phyloP scores from a whole-genome alignment of 768 basidiomycete species.

The Hypholoma fasciculare region DNA sequence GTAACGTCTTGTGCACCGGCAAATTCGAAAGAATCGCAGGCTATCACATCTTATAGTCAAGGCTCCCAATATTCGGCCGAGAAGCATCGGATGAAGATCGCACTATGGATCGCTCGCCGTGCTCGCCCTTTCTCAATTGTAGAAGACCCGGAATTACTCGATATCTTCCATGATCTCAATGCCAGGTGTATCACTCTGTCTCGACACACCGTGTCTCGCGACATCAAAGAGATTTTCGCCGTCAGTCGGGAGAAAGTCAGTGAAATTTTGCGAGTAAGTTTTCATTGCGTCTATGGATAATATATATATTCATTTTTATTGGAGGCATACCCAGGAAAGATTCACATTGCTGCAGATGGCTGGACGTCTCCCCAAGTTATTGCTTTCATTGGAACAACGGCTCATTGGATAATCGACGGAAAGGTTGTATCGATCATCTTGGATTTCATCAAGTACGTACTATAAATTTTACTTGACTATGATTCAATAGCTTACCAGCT shows the following conservation, averaged over 20 bases:
- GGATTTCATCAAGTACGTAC: constrained; percentile 15
- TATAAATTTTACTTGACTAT: not conserved
- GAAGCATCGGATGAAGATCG: too few species aligned
- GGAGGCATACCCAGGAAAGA: constrained; percentile 15
- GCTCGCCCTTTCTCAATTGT: constrained; percentile 34
- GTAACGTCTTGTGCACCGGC: too few species aligned
- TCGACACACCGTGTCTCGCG: not conserved
- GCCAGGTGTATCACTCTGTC: constrained; percentile 27
- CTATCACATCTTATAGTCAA: too few species aligned
- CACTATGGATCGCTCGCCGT: too few species aligned
- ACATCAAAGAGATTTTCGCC: not conserved
- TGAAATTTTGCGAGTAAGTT: too few species aligned
- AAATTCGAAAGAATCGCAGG: too few species aligned
- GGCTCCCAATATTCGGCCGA: too few species aligned
- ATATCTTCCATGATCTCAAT: constrained; percentile 28
- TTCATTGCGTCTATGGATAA: too few species aligned
- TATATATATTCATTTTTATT: too few species aligned
- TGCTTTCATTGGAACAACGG: constrained; percentile 21
- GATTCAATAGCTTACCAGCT: not conserved
- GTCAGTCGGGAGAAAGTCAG: not conserved
- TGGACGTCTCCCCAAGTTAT: constrained; percentile 29
- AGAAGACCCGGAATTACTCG: constrained; percentile 25
- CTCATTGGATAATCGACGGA: constrained; percentile 21
- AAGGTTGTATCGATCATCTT: constrained; percentile 12
- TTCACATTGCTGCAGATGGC: constrained; percentile 24